A percentile compares a stretch with the other conserved stretches of the same genome.
Evolutionary conservation across 2,329 filamentous ascomycete species (phyloP).

Genomic region (Cladosporium sp.): DNA sequence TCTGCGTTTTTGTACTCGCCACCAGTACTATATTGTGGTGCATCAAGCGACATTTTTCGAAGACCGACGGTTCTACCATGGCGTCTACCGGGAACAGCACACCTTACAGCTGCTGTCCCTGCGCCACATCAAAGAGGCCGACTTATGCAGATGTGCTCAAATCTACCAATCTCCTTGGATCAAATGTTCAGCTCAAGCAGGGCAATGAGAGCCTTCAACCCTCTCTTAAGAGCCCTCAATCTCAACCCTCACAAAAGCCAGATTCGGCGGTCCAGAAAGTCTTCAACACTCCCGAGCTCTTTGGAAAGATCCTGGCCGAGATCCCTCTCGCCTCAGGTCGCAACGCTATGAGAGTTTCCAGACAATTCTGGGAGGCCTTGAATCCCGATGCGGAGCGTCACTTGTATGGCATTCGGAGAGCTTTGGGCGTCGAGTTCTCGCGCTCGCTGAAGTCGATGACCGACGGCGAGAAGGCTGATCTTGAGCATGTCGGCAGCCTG

Average conservation of each 20-base stretch:
- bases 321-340: neutral
- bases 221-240: too few relatives aligned
- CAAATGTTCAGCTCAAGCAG: neutral
- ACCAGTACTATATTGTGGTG: neutral
- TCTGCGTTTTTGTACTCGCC: neutral
- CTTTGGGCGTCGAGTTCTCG: neutral
- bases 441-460: neutral
- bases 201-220: neutral
- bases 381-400: neutral
- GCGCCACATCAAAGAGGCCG: neutral
- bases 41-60: neutral
- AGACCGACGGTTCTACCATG: neutral
- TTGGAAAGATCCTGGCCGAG: slow-evolving; percentile 17
- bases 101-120: neutral
- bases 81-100: neutral
- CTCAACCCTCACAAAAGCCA: neutral
- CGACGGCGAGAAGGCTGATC: neutral
- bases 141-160: neutral
- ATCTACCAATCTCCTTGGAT: neutral
- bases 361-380: neutral
- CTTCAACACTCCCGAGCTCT: slow-evolving; percentile 17
- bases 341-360: neutral
- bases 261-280: slow-evolving; percentile 3
- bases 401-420: neutral
- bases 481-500: neutral